Evolutionary conservation across 179 eudicot genomes (phyloP).

Genomic region (Silene vulgaris): DNA sequence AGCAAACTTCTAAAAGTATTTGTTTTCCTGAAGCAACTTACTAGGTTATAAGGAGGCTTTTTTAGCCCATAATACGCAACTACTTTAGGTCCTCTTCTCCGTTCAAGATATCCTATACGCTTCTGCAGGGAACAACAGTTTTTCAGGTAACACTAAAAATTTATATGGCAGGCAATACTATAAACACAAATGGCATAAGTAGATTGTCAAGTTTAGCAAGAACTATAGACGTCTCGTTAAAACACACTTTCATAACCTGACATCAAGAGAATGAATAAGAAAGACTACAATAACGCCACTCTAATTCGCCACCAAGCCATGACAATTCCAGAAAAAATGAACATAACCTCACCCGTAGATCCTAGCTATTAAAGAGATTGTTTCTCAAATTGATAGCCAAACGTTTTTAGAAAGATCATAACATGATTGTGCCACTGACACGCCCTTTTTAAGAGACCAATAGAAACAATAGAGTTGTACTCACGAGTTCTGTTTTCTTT

Average conservation of each 20-base stretch:
- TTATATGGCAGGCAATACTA: background rate
- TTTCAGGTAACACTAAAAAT: constrained; percentile 8
- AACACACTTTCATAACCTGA: background rate
- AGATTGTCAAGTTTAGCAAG: background rate
- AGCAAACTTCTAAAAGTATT: background rate
- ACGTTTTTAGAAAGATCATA: background rate
- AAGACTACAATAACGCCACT: background rate
- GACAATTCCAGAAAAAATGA: background rate
- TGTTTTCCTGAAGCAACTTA: constrained; percentile 35
- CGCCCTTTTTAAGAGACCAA: background rate
- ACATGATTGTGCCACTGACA: constrained; percentile 6
- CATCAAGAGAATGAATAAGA: background rate
- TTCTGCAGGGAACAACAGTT: constrained; percentile 20
- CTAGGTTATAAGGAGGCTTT: constrained; percentile 72
- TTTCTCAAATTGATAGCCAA: background rate
- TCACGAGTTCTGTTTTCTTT: too few species aligned
- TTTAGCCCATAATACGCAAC: constrained; percentile 66
- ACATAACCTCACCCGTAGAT: background rate
- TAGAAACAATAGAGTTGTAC: background rate
- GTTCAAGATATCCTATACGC: constrained; percentile 30
- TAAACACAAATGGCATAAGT: background rate
- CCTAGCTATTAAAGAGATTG: background rate
- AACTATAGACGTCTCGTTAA: background rate
- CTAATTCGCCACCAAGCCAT: too few species aligned
- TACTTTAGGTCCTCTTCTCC: constrained; percentile 34